Conservation (phyloP, 2,329 filamentous ascomycete genomes). For the Apiospora phragmitis region DNA sequence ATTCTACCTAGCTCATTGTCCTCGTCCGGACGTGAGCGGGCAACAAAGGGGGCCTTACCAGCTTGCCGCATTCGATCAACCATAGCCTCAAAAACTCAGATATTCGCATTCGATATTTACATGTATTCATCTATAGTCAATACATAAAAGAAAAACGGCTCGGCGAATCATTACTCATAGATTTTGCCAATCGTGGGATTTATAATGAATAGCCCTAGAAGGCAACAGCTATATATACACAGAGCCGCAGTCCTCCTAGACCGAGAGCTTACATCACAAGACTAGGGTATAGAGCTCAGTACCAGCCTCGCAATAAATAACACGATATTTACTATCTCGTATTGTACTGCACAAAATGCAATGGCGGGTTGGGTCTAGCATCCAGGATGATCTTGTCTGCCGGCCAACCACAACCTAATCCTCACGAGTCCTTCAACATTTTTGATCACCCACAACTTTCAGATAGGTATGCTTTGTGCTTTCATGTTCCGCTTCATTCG, state of each 20-base stretch:
- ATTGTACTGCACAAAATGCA: neutral
- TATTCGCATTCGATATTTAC: neutral
- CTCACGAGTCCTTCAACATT: neutral
- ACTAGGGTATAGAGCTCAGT: neutral
- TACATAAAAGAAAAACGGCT: neutral
- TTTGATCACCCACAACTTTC: neutral
- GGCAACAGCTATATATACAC: neutral
- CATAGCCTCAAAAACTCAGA: neutral
- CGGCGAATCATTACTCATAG: neutral
- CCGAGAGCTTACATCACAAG: neutral
- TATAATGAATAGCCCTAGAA: neutral
- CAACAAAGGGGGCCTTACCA: neutral
- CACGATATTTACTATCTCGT: neutral
- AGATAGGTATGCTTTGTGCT: neutral
- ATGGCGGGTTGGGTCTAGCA: neutral
- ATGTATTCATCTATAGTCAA: neutral
- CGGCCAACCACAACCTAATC: neutral
- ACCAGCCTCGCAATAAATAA: neutral
- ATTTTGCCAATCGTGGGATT: neutral
- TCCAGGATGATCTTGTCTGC: neutral
- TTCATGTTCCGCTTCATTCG: neutral
- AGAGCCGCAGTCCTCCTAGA: neutral
- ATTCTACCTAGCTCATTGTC: neutral
- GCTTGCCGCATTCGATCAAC: neutral
- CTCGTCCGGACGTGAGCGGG: neutral